phyloP scores from a whole-genome alignment of 331 rosid genomes.

The Stylosanthes scabra region DNA sequence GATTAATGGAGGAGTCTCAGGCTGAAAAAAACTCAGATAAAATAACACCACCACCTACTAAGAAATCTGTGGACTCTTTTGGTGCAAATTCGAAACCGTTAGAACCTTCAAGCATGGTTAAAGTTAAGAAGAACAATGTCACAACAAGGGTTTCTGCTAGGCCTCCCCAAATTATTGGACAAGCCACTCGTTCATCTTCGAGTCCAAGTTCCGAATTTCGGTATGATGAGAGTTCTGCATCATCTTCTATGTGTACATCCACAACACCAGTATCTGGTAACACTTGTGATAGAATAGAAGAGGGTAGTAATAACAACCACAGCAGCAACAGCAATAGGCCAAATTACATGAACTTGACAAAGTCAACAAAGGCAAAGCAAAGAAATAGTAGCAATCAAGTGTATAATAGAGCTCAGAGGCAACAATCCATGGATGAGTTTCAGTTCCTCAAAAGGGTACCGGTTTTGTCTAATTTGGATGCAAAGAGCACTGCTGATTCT shows the following conservation, averaged over 20 bases:
- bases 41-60: constrained; percentile 77
- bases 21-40: constrained; percentile 54
- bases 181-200: constrained; percentile 79
- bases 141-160: constrained; percentile 85
- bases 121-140: constrained; percentile 83
- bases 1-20: constrained; percentile 86
- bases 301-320: constrained; percentile 53
- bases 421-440: constrained; percentile 95
- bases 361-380: constrained; percentile 86
- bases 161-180: constrained; percentile 67
- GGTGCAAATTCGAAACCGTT: constrained; percentile 55
- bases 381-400: constrained; percentile 43
- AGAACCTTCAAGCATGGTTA: constrained; percentile 54
- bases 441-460: constrained; percentile 75
- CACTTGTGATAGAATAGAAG: constrained; percentile 79
- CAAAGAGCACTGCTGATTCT: constrained; percentile 80
- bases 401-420: constrained; percentile 74
- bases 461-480: constrained; percentile 70
- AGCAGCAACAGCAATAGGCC: constrained; percentile 60
- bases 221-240: constrained; percentile 89
- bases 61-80: constrained; percentile 56
- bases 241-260: constrained; percentile 91
- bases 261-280: constrained; percentile 83
- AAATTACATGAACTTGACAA: constrained; percentile 86
- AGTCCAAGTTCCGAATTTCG: constrained; percentile 95